Evolutionary conservation across 108 stramenopile genomes (phyloP).

Genomic region (Pseudonitzschia multiseries): DNA sequence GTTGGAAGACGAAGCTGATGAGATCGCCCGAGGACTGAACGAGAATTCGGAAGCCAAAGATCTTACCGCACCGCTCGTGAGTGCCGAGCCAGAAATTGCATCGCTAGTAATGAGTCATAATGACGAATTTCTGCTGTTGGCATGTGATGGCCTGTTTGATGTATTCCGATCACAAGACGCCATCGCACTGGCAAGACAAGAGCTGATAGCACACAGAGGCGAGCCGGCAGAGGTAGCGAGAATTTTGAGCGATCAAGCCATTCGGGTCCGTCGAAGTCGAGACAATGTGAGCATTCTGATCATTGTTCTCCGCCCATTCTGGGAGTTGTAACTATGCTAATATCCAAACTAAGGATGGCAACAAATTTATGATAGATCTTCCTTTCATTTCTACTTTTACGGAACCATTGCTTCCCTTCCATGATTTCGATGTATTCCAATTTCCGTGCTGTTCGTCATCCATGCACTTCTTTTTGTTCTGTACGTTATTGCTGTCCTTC

Average conservation of each 20-base stretch:
- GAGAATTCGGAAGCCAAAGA: constrained; percentile 80
- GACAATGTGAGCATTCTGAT: constrained; percentile 94
- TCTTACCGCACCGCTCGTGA: constrained; percentile 85
- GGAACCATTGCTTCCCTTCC: background rate
- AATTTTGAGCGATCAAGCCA: constrained; percentile 90
- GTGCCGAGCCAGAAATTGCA: constrained; percentile 90
- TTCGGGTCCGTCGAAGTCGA: constrained; percentile 88
- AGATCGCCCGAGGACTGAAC: constrained; percentile 63
- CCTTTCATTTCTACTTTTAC: background rate
- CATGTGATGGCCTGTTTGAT: constrained; percentile 98
- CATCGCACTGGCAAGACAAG: constrained; percentile 85
- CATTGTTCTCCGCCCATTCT: constrained; percentile 87
- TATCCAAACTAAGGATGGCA: background rate
- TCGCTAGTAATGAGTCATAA: constrained; percentile 88
- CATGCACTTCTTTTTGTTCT: no score
- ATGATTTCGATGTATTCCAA: background rate
- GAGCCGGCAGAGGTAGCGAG: constrained; percentile 90
- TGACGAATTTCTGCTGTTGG: constrained; percentile 94
- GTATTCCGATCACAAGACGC: constrained; percentile 95
- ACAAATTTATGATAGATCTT: constrained; percentile 1
- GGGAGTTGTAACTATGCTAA: constrained; percentile 51
- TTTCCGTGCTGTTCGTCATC: no score
- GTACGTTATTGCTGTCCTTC: no score
- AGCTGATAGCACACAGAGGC: constrained; percentile 83
- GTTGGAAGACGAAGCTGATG: constrained; percentile 85